phyloP scores from a whole-genome alignment of 345 rosid species.

The Sisymbrium altissimum region DNA sequence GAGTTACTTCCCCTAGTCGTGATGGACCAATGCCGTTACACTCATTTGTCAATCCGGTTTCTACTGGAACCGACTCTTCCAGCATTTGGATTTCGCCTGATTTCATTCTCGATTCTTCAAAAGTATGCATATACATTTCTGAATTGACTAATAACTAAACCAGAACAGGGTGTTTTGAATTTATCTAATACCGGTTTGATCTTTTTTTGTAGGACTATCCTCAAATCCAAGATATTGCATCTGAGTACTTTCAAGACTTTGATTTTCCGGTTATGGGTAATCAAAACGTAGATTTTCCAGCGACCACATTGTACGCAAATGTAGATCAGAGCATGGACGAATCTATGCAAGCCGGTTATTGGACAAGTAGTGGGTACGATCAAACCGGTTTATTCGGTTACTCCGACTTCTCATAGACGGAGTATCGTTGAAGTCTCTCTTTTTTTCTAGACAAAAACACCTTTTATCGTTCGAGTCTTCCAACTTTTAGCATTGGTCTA shows the following conservation, averaged over 20 bases:
- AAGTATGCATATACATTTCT: constrained; percentile 37
- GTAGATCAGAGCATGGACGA: constrained; percentile 42
- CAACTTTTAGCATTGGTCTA: constrained; percentile 3
- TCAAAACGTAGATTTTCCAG: constrained; percentile 41
- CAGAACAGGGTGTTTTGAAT: not conserved
- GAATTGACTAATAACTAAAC: not conserved
- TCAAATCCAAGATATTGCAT: constrained; percentile 40
- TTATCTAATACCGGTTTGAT: not conserved
- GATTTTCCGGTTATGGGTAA: constrained; percentile 32
- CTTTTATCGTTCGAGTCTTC: constrained; percentile 23
- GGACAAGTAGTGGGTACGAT: constrained; percentile 44
- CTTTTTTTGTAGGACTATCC: constrained; percentile 49
- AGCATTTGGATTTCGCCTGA: constrained; percentile 69
- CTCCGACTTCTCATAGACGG: constrained; percentile 5
- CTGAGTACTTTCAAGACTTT: constrained; percentile 37
- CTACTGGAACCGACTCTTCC: constrained; percentile 36
- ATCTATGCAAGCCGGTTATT: constrained; percentile 39
- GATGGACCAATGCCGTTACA: constrained; percentile 31
- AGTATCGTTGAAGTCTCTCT: not conserved
- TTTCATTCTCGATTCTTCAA: constrained; percentile 78
- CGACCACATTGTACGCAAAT: constrained; percentile 33
- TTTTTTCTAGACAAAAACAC: constrained; percentile 27
- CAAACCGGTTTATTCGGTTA: constrained; percentile 27
- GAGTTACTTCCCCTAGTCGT: constrained; percentile 38
- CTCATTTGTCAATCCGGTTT: constrained; percentile 24